Evolutionary conservation across 2,329 filamentous ascomycete species (phyloP).

Genomic region (Neospermospora avenae): DNA sequence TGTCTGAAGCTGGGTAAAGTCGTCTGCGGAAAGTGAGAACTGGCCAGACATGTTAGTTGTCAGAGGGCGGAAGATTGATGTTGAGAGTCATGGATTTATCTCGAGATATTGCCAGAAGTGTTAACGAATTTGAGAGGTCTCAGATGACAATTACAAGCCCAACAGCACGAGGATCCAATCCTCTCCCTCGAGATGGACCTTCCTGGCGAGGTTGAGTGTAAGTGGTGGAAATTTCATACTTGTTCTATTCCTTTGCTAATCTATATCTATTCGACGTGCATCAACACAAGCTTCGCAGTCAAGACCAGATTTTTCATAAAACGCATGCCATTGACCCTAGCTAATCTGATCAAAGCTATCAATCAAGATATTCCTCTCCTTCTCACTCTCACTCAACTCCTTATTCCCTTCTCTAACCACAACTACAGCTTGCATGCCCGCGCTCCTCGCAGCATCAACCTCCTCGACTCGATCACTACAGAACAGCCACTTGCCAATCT

Average conservation of each 20-base stretch:
- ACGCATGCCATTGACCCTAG: background rate
- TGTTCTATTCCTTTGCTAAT: background rate
- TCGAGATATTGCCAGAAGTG: too few relatives aligned
- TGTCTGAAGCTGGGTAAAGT: too few relatives aligned
- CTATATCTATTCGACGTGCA: background rate
- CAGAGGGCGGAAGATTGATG: too few relatives aligned
- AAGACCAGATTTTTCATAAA: background rate
- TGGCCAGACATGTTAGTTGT: too few relatives aligned
- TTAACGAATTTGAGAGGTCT: too few relatives aligned
- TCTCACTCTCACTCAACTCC: conserved; percentile 50
- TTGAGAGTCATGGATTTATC: too few relatives aligned
- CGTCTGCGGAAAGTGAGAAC: too few relatives aligned
- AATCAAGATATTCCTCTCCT: conserved; percentile 27
- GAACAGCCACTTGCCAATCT: conserved; percentile 63
- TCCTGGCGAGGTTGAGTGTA: too few relatives aligned
- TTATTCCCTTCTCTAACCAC: conserved; percentile 70
- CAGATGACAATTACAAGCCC: too few relatives aligned
- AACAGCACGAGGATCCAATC: too few relatives aligned
- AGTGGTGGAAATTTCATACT: background rate
- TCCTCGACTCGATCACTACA: conserved; percentile 76
- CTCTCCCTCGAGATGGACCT: too few relatives aligned
- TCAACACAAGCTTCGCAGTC: background rate
- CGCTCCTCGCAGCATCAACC: conserved; percentile 57
- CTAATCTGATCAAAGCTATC: conserved; percentile 30
- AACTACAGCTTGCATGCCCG: conserved; percentile 61